Evolutionary conservation across 768 basidiomycete species (phyloP), one percentile per base, ranked within the genome.

Genomic region (Boletus eberwhitei): DNA sequence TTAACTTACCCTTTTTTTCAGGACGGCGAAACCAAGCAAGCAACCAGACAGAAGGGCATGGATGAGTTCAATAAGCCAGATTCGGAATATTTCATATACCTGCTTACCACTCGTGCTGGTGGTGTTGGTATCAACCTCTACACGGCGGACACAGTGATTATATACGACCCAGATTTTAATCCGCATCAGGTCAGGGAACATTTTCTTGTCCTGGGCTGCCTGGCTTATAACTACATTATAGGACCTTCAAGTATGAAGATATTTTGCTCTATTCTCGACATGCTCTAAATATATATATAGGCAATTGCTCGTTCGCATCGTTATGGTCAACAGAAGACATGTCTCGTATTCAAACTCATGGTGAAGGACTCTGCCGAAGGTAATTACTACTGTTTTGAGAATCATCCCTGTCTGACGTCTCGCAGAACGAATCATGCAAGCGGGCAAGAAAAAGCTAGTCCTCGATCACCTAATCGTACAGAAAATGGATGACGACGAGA

Each of bases 151-250:
- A 96, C 94, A 0, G 93, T 95, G 29, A 88, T 93, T 41, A 86
- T 93, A 51, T 91, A 87, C 62, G 96, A 99, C 66, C 93, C 94
- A 0, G 97, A 99, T 74, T 99, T 94, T 71, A 99, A 99, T 65
- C 96, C 96, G n/a, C 93, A 97, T 72, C 89, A 89, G 79, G 88
- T 87, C 44, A 26, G 79, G 69, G 16, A 37, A 45, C n/a, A 5
- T 11, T 37, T 31, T 47, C 36, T 31, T 38, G 26, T 38, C 48
- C 36, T 49, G 42, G 11, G 44, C 8, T 37, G 58, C 59, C 38
- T 56, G 11, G n/a, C 56, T 64, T 14, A 63, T 32, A 40, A 42
- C 8, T 39, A 21, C 37, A 38, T 50, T 35, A 42, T 59, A 89
- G 87, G 93, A 95, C 73, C 76, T 95, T 47, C 93, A 96, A 82